These are phyloP conservation scores for Aspergillus phoenicis DNA, from an alignment of 2,329 filamentous ascomycete species.

Conservation along the genomic window DNA sequence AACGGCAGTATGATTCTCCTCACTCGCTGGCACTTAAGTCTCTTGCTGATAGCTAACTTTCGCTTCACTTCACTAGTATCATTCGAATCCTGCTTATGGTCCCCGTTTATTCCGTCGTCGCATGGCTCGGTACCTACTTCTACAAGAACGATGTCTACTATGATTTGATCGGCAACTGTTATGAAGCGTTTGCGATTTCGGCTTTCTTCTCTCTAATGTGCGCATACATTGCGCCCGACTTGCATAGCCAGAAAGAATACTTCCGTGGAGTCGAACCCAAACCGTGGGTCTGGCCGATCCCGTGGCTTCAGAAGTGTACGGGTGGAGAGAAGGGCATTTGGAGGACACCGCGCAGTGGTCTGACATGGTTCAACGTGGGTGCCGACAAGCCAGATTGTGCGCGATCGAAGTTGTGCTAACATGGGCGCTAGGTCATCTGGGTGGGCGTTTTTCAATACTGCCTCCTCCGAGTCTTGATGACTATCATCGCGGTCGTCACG, in stretches of 20 bases:
- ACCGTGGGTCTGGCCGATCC: conserved; percentile 75
- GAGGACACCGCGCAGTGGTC: conserved; percentile 74
- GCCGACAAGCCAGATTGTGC: background rate
- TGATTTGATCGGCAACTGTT: conserved; percentile 78
- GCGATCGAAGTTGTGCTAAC: background rate
- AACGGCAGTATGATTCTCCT: conserved; percentile 55
- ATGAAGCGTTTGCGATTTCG: conserved; percentile 85
- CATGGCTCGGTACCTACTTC: conserved; percentile 72
- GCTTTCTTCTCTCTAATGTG: conserved; percentile 84
- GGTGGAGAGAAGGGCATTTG: conserved; percentile 70
- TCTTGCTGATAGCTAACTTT: conserved; percentile 5
- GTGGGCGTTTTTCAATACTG: conserved; percentile 83
- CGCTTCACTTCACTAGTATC: conserved; percentile 56
- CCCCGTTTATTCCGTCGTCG: conserved; percentile 74
- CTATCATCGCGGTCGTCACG: conserved; percentile 72
- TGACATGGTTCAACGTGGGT: conserved; percentile 82
- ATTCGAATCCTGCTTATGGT: conserved; percentile 90
- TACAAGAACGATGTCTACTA: conserved; percentile 81
- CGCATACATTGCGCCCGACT: conserved; percentile 73
- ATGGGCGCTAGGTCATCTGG: conserved; percentile 58
- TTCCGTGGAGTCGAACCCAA: conserved; percentile 70
- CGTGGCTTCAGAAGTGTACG: conserved; percentile 69
- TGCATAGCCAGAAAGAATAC: conserved; percentile 80
- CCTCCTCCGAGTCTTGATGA: conserved; percentile 77
- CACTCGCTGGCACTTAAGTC: background rate